phyloP scores from a whole-genome alignment of 257 asterid species.

The Solanum verrucosum region DNA sequence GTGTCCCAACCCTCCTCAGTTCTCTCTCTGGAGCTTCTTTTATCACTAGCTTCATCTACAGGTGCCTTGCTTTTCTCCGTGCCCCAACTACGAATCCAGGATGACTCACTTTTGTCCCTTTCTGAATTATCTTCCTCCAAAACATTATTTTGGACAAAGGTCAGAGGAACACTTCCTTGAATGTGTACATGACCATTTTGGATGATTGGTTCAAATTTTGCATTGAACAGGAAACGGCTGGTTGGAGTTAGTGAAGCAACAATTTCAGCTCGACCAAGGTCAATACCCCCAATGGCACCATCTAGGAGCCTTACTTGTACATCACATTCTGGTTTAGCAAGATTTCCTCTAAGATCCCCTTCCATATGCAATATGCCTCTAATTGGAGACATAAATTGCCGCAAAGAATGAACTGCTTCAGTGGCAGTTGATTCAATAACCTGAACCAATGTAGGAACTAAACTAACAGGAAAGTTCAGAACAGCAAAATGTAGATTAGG shows the following conservation, averaged over 20 bases:
- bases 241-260: conserved; percentile 94
- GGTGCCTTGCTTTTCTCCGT: conserved; percentile 49
- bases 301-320: conserved; percentile 96
- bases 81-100: conserved; percentile 73
- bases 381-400: conserved; percentile 82
- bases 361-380: conserved; percentile 97
- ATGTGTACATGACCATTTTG: conserved; percentile 87
- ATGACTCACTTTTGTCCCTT: conserved; percentile 55
- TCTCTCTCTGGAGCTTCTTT: conserved; percentile 68
- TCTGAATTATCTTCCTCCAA: conserved; percentile 60
- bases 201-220: conserved; percentile 84
- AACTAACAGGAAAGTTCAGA: conserved; percentile 86
- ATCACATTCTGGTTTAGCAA: conserved; percentile 95
- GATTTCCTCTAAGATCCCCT: conserved; percentile 97
- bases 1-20: conserved; percentile 84
- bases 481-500: conserved; percentile 95
- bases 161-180: conserved; percentile 93
- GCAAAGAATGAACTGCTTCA: conserved; percentile 83
- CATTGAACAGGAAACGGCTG: conserved; percentile 86
- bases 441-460: conserved; percentile 89
- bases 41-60: conserved; percentile 60
- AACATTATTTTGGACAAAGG: conserved; percentile 54
- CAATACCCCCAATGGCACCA: conserved; percentile 94
- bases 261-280: conserved; percentile 92
- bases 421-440: conserved; percentile 88